phyloP scores from a whole-genome alignment of 2,329 filamentous ascomycete species.

The Huntiella decipiens region DNA sequence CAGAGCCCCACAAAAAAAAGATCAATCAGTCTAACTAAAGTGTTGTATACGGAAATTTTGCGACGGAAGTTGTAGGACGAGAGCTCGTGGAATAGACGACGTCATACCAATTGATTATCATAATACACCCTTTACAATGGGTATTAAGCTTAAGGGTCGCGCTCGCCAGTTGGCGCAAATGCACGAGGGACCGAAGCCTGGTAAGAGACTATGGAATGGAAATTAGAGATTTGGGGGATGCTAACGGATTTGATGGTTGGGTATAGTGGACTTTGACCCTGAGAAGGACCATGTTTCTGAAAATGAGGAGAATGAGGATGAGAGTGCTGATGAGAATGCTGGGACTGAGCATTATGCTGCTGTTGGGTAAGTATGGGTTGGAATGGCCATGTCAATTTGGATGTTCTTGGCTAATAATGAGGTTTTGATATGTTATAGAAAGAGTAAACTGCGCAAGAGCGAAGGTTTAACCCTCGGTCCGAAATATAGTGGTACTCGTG shows the following conservation, averaged over 20 bases:
- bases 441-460: conserved; percentile 65
- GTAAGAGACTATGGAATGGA: neutral
- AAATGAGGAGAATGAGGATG: conserved; percentile 32
- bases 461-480: conserved; percentile 52
- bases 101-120: too few relatives aligned
- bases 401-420: neutral
- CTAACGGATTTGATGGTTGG: too few relatives aligned
- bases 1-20: conserved; percentile 11
- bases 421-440: conserved; percentile 26
- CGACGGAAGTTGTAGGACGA: conserved; percentile 1
- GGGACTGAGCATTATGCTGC: conserved; percentile 75
- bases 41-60: conserved; percentile 6
- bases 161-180: conserved; percentile 9
- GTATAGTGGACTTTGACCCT: conserved; percentile 48
- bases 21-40: neutral
- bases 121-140: conserved; percentile 1
- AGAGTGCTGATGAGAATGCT: conserved; percentile 30
- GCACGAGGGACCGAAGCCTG: conserved; percentile 9
- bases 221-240: neutral
- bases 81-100: too few relatives aligned
- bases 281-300: conserved; percentile 45
- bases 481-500: conserved; percentile 58
- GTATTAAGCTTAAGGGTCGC: conserved; percentile 8
- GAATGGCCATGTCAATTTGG: neutral
- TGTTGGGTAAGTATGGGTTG: conserved; percentile 37